Evolutionary conservation across 805 yeast genomes (phyloP), one percentile per base, ranked within the genome.

Genomic region (Candida michaelii): DNA sequence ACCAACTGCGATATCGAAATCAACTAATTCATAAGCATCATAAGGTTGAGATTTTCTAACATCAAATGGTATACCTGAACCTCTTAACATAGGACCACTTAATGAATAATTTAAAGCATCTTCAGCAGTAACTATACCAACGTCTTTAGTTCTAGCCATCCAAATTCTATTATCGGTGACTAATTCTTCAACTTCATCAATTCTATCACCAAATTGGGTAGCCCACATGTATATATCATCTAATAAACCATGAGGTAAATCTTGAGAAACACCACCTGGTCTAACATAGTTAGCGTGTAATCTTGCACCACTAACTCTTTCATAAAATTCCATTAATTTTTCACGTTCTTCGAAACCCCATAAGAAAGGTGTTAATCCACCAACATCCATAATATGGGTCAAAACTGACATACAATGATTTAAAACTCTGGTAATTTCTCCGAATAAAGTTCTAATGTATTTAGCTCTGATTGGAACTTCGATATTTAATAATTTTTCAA

Each of bases 221-320:
- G 95, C 95, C 96, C 96, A 88, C 91, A 87, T 87, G 67, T 85
- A 88, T 51, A 88, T 88, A 62, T 88, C 96, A 65, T 88, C 96
- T 55, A 88, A 76, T 58, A 88, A 64, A 40, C 96, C 96, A 30
- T 79, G 83, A 18, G 96, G 96, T 47, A 88, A 66, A 68, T 88
- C 96, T 67, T 85, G 95, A 15, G 91, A 71, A 14, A 88, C 96
- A 59, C 96, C 96, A 57, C 96, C 96, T 42, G 96, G 96, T 71
- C 96, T 79, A 48, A 85, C 82, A 55, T 88, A 88, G 30, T 95
- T 95, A 19, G 89, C 75, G 66, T 88, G 96, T 65, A 88, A 74
- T 69, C 96, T 80, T 14, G 96, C 95, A 49, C 96, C 96, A 29
- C 88, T 80, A 23, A 87, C 95, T 60, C 95, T 79, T 70, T 87